Evolutionary conservation across 1,139 yeast species (phyloP), one percentile per base, ranked within the genome.

Genomic region (Diutina neorugosa): DNA sequence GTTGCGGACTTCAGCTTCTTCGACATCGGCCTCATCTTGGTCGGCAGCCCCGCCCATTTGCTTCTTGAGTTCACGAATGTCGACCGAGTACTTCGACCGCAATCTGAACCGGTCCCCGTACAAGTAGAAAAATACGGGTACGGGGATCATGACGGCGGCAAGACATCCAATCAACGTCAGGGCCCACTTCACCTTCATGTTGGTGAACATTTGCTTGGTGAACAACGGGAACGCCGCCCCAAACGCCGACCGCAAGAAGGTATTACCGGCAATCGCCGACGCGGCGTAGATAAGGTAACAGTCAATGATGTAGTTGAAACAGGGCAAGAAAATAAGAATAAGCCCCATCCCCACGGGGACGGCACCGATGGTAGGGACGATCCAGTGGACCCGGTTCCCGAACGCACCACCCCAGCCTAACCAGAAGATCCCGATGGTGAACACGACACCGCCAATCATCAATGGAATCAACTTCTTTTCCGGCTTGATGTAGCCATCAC

Each of bases 231-330:
- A 72, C 5, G 70, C 75, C 50, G 77, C 81, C 47, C 80, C 81
- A 62, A 77, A 76, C 16, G 74, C 68, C 1, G 88, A 81, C 73
- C 90, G 78, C 58, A 84, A 65, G 61, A 90, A 82, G 0, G 96
- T 82, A 64, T 88, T 88, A 14, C 86, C 96, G 4, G 97, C 96
- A 59, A 90, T 73, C 1, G 96, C 96, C 25, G 95, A 85, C 4
- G 96, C 96, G 4, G 96, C 95, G 62, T 84, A 82, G 55, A 82
- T 65, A 57, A 87, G 73, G 64, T 89, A 90, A 44, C 86, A 73
- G 65, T 90, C 96, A 61, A 89, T 83, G 61, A 89, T 78, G 65
- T 89, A 89, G 64, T 84, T 86, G 62, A 89, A 70, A 55, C 89
- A 79, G 14, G 96, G 84, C 60, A 86, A 74, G 75, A 89, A 88